Evolutionary conservation across 176 grass and related monocot genomes (phyloP).

Genomic region (Aegilops bicornis): DNA sequence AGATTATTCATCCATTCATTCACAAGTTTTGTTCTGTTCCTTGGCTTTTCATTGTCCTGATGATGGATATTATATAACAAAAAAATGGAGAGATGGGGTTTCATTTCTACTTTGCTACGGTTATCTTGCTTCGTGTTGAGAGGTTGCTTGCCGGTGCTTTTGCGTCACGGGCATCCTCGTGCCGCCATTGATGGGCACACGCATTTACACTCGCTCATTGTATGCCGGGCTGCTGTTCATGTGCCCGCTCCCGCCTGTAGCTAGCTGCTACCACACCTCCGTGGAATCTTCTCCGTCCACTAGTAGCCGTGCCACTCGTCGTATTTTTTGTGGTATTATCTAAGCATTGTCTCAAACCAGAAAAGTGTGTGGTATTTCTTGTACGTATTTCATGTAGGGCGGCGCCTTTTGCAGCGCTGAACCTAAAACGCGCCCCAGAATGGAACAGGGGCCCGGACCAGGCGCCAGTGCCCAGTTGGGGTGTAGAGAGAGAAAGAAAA

Average conservation of each 20-base stretch:
- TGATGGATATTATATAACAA: background rate
- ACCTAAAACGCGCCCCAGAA: slow-evolving; percentile 38
- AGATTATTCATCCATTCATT: background rate
- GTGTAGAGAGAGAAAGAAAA: background rate
- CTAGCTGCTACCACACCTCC: background rate
- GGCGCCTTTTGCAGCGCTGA: background rate
- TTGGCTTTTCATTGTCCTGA: background rate
- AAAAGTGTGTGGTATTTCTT: too few species aligned
- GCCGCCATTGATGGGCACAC: slow-evolving; percentile 33
- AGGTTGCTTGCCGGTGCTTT: background rate
- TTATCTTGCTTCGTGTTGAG: too few species aligned
- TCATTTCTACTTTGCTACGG: background rate
- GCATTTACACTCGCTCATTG: background rate
- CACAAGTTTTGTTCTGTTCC: background rate
- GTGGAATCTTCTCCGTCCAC: background rate
- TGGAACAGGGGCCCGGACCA: background rate
- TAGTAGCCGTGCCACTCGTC: too few species aligned
- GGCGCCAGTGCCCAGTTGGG: background rate
- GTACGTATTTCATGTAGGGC: background rate
- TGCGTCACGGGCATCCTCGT: slow-evolving; percentile 20
- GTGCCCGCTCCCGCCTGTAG: background rate
- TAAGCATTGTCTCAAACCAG: too few species aligned
- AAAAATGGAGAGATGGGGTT: background rate
- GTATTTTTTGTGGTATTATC: too few species aligned
- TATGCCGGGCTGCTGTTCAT: background rate